A percentile compares a stretch with the other conserved stretches of the same genome.
Conservation (phyloP, 2,329 filamentous ascomycete genomes). For the Paracorniculantispora psalliotae region DNA sequence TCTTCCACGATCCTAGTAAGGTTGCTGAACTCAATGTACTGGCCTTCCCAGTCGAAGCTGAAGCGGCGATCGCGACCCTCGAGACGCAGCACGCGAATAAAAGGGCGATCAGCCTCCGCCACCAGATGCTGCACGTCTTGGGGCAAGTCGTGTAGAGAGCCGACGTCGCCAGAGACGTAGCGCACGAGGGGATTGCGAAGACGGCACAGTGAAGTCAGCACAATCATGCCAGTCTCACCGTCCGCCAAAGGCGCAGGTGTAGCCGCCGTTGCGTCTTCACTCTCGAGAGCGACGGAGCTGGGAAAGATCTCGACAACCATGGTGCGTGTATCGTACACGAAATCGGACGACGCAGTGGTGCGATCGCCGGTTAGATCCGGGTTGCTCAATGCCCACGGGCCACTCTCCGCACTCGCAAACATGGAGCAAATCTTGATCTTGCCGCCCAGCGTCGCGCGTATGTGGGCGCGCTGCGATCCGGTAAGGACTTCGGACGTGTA, state of each 20-base stretch:
- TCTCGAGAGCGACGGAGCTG: constrained; percentile 10
- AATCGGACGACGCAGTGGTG: constrained; percentile 23
- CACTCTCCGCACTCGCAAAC: constrained; percentile 38
- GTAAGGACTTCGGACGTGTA: constrained; percentile 41
- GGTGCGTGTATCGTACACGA: constrained; percentile 34
- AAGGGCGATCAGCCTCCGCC: constrained; percentile 17
- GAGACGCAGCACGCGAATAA: constrained; percentile 32
- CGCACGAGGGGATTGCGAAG: constrained; percentile 39
- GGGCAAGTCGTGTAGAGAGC: constrained; percentile 33
- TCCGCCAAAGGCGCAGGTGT: constrained; percentile 19
- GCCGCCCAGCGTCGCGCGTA: constrained; percentile 25
- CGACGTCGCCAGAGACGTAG: constrained; percentile 39
- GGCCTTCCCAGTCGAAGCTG: constrained; percentile 38
- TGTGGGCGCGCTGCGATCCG: constrained; percentile 25
- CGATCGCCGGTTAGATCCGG: constrained; percentile 23
- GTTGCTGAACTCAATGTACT: constrained; percentile 32
- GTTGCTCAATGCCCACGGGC: constrained; percentile 31
- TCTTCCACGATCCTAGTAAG: constrained; percentile 23
- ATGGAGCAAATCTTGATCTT: constrained; percentile 34
- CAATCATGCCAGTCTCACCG: constrained; percentile 33
- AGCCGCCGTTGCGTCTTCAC: neutral
- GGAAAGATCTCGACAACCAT: constrained; percentile 35
- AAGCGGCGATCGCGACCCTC: constrained; percentile 37
- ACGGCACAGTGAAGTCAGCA: constrained; percentile 37
- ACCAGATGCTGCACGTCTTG: constrained; percentile 16